A percentile compares a stretch with the other conserved stretches of the same genome.
Conservation (phyloP, 2,329 filamentous ascomycete genomes). For the Simplicillium aogashimaense region DNA sequence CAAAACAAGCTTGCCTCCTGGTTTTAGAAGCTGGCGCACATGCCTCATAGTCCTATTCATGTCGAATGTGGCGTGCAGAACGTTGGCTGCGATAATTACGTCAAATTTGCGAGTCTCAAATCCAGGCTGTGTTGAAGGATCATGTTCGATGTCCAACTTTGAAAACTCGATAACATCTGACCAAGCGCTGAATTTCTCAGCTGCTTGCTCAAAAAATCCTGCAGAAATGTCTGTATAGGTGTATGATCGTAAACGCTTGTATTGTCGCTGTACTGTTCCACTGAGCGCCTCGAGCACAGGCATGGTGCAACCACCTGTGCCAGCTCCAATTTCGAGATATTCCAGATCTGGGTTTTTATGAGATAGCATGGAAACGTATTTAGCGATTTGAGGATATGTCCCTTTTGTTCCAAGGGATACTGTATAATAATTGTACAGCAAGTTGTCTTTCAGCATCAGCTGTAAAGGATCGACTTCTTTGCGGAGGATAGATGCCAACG, state of each 20-base stretch:
- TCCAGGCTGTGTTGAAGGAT: not conserved
- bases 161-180: not conserved
- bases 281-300: too few relatives aligned
- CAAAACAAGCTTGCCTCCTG: not conserved
- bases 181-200: not conserved
- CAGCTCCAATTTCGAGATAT: too few relatives aligned
- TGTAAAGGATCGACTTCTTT: too few relatives aligned
- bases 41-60: not conserved
- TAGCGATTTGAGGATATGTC: too few relatives aligned
- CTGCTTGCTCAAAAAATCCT: not conserved
- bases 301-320: too few relatives aligned
- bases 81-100: not conserved
- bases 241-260: constrained; percentile 5
- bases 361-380: not conserved
- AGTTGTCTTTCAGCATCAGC: too few relatives aligned
- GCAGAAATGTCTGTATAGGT: constrained; percentile 7
- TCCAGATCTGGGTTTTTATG: too few relatives aligned
- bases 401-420: too few relatives aligned
- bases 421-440: too few relatives aligned
- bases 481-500: too few relatives aligned
- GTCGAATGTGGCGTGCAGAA: not conserved
- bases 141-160: not conserved
- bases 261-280: too few relatives aligned
- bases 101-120: not conserved
- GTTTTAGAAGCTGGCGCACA: not conserved